A percentile compares a stretch with the other conserved stretches of the same genome.
Conservation (phyloP, 306 rosid genomes). For the Canavalia gladiata region DNA sequence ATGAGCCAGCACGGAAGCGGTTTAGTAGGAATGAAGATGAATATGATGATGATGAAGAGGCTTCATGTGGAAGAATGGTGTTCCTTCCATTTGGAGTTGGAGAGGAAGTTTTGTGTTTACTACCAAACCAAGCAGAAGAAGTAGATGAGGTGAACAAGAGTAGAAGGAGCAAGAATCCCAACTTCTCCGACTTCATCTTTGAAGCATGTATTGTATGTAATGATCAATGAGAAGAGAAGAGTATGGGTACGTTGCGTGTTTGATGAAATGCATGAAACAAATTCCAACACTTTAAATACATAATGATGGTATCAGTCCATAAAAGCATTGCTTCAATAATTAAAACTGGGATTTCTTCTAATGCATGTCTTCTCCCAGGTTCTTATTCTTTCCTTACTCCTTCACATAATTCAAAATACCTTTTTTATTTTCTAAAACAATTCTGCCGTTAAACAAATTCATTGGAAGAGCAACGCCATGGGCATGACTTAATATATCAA, state of each 20-base stretch:
- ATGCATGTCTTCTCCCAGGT: conserved; percentile 34
- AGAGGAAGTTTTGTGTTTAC: conserved; percentile 48
- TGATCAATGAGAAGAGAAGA: conserved; percentile 3
- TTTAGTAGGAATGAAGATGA: conserved; percentile 37
- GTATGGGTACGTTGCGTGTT: conserved; percentile 41
- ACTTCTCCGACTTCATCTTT: conserved; percentile 44
- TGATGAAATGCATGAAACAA: conserved; percentile 53
- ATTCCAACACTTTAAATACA: conserved; percentile 21
- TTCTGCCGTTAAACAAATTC: too few species aligned
- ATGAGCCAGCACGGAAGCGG: conserved; percentile 58
- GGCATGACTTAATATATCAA: too few species aligned
- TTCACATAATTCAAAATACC: background rate
- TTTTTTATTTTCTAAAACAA: background rate
- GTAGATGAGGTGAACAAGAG: conserved; percentile 46
- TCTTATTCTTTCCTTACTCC: conserved; percentile 60
- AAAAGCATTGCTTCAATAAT: conserved; percentile 64
- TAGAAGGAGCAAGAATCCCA: conserved; percentile 45
- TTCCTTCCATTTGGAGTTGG: conserved; percentile 50
- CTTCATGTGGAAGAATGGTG: conserved; percentile 47
- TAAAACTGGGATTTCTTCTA: conserved; percentile 55
- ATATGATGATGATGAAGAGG: conserved; percentile 50
- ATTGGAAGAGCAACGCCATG: too few species aligned
- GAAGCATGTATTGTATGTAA: background rate
- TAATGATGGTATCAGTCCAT: conserved; percentile 17
- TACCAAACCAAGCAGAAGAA: conserved; percentile 72